Base-by-base conservation (phyloP, 352 stramenopile species). In the Pythium aphanidermatum region DNA sequence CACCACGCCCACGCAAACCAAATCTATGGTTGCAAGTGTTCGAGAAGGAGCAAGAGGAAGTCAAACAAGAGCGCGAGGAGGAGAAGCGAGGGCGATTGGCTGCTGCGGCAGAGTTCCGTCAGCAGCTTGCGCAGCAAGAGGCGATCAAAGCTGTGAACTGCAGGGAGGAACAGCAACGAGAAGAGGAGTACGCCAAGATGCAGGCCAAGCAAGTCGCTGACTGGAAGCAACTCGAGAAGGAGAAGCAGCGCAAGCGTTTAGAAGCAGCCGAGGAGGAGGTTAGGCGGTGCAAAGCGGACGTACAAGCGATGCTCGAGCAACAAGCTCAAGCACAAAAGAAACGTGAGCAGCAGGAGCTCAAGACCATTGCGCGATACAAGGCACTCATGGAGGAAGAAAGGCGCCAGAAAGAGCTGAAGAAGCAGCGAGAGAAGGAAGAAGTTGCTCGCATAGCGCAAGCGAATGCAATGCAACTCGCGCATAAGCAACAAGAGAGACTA, bases 1-100 rank as follows among this genome's bases (percentile, higher is more conserved):
- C 65, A 11, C 73, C 70, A 13, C 60, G 73, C 29, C 58, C 66
- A 26, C 58, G 65, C n/a, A 67, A 67, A 20, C 49, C 70, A 21
- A 83, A 79, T 33, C 49, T 85, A 13, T 85, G 73, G 73, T 51
- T 77, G 26, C 45, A 81, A 51, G 65, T 84, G 49, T 84, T 78
- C 41, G 69, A 81, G n/a, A 61, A 74, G 27, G 72, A 86, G 41
- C 58, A 67, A 33, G 63, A 62, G 5, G 68, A 83, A 9, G 70
- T 83, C 33, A 58, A 67, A 25, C 63, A 70, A n/a, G 70, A 74
- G 45, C 63, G 63, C 23, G 68, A 77, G 27, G 65, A 81, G 30
- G 45, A 56, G 7, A 65, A 74, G 44, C 60, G 63, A 9, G 66
- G 60, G 26, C 66, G 63, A 1, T 50, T 79, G 30, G 61, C 56